Conservation (phyloP, 768 basidiomycete species). For the Kockovaella imperatae region DNA sequence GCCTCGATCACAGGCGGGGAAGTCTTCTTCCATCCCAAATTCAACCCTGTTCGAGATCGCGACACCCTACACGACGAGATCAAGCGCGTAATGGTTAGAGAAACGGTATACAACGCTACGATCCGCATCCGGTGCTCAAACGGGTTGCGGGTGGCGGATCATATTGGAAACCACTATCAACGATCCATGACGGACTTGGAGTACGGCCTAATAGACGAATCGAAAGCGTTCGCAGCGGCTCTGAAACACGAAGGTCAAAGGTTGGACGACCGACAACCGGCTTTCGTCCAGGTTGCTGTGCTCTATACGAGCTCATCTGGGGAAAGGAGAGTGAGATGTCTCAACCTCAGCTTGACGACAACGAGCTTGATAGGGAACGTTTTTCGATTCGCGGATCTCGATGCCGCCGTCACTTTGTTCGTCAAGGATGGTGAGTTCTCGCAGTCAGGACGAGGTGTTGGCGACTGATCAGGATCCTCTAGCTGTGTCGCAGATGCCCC, state of each 20-base stretch:
- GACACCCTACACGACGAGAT: conserved; percentile 66
- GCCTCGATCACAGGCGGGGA: conserved; percentile 77
- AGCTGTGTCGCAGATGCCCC: conserved; percentile 65
- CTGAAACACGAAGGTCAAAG: conserved; percentile 59
- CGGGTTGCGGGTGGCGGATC: conserved; percentile 48
- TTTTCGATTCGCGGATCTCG: conserved; percentile 85
- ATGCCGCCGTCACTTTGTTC: conserved; percentile 65
- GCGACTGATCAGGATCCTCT: background rate
- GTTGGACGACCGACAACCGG: conserved; percentile 64
- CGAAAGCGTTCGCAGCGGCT: conserved; percentile 67
- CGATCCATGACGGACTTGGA: conserved; percentile 59
- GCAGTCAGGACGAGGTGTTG: background rate
- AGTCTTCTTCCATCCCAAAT: conserved; percentile 86
- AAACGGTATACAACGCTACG: conserved; percentile 69
- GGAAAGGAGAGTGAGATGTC: conserved; percentile 70
- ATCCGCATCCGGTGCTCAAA: conserved; percentile 76
- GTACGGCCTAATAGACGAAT: conserved; percentile 70
- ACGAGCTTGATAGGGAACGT: conserved; percentile 80
- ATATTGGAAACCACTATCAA: conserved; percentile 46
- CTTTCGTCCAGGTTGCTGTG: conserved; percentile 75
- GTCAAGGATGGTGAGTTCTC: conserved; percentile 62
- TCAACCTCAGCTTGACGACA: conserved; percentile 77
- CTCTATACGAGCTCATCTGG: conserved; percentile 75
- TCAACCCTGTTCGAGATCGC: conserved; percentile 61
- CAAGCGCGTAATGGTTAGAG: conserved; percentile 55